Evolutionary conservation across 208 protist species (phyloP).

Genomic region (Trypanosomatidae sp.): DNA sequence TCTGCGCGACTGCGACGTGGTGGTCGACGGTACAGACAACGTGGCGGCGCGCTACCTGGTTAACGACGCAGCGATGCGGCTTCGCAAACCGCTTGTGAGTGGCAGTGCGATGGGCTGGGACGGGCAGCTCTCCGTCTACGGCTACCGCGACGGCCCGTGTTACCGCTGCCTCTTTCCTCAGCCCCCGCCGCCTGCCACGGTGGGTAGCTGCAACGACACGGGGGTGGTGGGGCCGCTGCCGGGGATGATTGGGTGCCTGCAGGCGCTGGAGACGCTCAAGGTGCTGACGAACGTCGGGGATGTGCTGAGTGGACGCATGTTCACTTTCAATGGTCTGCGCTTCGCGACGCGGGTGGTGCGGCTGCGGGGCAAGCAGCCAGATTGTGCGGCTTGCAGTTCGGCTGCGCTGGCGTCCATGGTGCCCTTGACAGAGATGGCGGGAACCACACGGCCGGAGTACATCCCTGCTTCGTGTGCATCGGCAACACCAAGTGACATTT

Average conservation of each 20-base stretch:
- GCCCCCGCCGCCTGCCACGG: constrained; percentile 75
- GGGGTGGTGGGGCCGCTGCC: constrained; percentile 94
- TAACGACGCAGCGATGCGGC: constrained; percentile 93
- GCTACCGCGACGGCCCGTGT: constrained; percentile 80
- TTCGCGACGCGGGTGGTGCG: constrained; percentile 65
- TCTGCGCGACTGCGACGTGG: constrained; percentile 74
- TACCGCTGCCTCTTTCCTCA: constrained; percentile 94
- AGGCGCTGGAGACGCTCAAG: constrained; percentile 93
- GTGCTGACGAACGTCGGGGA: constrained; percentile 72
- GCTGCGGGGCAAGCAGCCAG: constrained; percentile 46
- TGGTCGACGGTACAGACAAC: constrained; percentile 95
- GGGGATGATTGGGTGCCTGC: constrained; percentile 93
- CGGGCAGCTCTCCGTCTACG: constrained; percentile 94
- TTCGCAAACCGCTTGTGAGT: constrained; percentile 88
- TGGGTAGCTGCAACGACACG: constrained; percentile 91
- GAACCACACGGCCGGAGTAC: constrained; percentile 56
- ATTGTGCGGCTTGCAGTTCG: constrained; percentile 73
- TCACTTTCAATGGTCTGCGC: constrained; percentile 86
- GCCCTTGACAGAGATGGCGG: constrained; percentile 22
- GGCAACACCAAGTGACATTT: neutral
- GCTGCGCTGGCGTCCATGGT: constrained; percentile 3
- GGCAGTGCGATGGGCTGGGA: constrained; percentile 94
- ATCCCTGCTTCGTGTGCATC: constrained; percentile 8
- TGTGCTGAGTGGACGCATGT: constrained; percentile 65
- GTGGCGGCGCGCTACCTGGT: constrained; percentile 93